A percentile compares a stretch with the other conserved stretches of the same genome.
Conservation (phyloP, 345 rosid genomes). For the Psidium guajava region DNA sequence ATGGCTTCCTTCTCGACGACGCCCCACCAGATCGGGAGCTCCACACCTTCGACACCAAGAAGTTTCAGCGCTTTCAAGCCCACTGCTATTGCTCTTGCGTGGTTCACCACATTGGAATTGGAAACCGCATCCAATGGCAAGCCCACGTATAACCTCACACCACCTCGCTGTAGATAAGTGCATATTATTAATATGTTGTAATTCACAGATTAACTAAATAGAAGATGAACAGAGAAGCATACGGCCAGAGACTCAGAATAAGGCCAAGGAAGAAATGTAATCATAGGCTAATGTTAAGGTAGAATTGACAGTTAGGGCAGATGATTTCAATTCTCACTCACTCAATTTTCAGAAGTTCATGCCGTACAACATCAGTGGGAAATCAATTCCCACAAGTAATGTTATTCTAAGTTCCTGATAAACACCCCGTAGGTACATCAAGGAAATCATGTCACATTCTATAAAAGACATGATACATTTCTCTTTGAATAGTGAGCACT, state of each 20-base stretch:
- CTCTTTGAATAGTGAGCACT: too few relatives aligned
- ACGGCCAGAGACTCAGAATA: neutral
- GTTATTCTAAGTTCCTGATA: neutral
- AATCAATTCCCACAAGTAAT: neutral
- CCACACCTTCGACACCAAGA: conserved; percentile 82
- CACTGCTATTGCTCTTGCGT: conserved; percentile 59
- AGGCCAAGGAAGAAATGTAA: neutral
- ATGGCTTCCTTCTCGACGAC: conserved; percentile 74
- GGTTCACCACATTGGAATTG: conserved; percentile 44
- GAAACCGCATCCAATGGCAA: conserved; percentile 78
- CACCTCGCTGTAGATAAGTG: conserved; percentile 30
- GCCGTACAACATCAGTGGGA: neutral
- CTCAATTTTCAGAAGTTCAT: neutral
- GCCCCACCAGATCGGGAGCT: conserved; percentile 93
- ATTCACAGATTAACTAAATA: neutral
- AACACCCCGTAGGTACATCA: neutral
- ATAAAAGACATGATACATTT: neutral
- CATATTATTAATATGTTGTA: neutral
- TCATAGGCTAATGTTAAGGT: neutral
- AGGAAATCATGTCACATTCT: neutral
- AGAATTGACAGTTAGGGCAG: neutral
- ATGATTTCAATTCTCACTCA: neutral
- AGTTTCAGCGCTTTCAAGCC: conserved; percentile 84
- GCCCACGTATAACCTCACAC: conserved; percentile 64
- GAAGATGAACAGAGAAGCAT: neutral